A percentile compares a stretch with the other conserved stretches of the same genome.
Evolutionary conservation across 805 yeast species (phyloP).

Genomic region (Candida nitratophila): DNA sequence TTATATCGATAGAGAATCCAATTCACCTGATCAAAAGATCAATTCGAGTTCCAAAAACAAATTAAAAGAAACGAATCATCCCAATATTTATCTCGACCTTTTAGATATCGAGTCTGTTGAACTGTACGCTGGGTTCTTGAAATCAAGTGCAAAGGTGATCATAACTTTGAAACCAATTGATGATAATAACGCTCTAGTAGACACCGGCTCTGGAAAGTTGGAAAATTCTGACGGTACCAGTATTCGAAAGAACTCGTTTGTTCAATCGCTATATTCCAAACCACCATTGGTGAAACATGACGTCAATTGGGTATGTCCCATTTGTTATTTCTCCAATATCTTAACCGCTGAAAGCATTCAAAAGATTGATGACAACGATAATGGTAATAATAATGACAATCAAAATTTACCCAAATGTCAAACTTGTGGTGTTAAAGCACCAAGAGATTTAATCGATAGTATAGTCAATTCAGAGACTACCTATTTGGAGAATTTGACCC

Average conservation of each 20-base stretch:
- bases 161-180: constrained; percentile 10
- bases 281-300: constrained; percentile 4
- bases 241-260: neutral
- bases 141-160: constrained; percentile 72
- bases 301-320: constrained; percentile 76
- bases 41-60: too few relatives aligned
- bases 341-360: constrained; percentile 19
- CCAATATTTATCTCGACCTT: constrained; percentile 10
- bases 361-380: constrained; percentile 3
- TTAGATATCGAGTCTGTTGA: constrained; percentile 13
- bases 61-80: neutral
- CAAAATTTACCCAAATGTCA: constrained; percentile 37
- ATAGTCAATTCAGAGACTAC: constrained; percentile 4
- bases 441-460: constrained; percentile 26
- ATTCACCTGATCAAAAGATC: too few relatives aligned
- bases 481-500: neutral
- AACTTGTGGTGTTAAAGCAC: constrained; percentile 56
- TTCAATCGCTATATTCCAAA: neutral
- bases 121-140: constrained; percentile 49
- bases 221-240: too few relatives aligned
- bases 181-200: neutral
- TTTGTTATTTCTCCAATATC: constrained; percentile 68
- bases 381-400: constrained; percentile 4
- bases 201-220: too few relatives aligned
- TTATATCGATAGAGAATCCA: constrained; percentile 59